A percentile compares a stretch with the other conserved stretches of the same genome.
phyloP scores from a whole-genome alignment of 176 grass and related monocot genomes.

The Raddia guianensis region DNA sequence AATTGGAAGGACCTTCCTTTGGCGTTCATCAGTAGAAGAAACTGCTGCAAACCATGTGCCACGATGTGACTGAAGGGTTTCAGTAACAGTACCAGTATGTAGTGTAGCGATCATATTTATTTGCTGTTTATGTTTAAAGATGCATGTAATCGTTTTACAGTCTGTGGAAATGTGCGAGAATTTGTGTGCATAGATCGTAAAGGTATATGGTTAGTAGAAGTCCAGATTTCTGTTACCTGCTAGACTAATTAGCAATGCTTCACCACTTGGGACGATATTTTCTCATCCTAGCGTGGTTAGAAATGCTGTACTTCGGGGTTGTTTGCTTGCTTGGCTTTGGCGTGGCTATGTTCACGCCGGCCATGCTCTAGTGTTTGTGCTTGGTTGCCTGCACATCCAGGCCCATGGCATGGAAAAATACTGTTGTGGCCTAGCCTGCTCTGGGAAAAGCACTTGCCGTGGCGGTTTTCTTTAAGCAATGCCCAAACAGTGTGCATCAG shows the following conservation, averaged over 20 bases:
- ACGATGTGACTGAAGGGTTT: not conserved
- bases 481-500: too few relatives aligned
- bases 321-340: too few relatives aligned
- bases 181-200: not conserved
- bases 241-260: not conserved
- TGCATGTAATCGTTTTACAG: not conserved
- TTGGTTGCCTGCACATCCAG: too few relatives aligned
- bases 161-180: not conserved
- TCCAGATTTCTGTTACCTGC: not conserved
- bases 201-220: not conserved
- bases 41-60: not conserved
- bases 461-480: too few relatives aligned
- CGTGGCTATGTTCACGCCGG: too few relatives aligned
- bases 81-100: not conserved
- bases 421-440: too few relatives aligned
- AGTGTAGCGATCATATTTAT: not conserved
- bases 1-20: not conserved
- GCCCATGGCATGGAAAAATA: too few relatives aligned
- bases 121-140: not conserved
- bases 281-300: too few relatives aligned
- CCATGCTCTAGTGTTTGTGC: too few relatives aligned
- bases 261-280: not conserved
- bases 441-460: too few relatives aligned
- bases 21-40: not conserved
- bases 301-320: too few relatives aligned